Evolutionary conservation across 2,329 filamentous ascomycete species (phyloP).

Genomic region (Amphichorda felina): DNA sequence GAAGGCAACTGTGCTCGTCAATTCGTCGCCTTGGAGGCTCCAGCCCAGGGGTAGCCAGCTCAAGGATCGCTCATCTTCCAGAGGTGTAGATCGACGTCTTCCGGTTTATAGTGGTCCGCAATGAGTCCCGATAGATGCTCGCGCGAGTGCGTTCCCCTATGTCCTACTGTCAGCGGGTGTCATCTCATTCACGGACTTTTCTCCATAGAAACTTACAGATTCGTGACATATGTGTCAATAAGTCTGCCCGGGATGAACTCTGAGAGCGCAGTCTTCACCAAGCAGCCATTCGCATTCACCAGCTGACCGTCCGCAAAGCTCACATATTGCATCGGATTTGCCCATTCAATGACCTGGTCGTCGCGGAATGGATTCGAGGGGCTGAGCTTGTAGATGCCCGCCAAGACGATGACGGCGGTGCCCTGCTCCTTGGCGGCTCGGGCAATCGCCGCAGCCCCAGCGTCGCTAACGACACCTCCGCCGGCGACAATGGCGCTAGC

Average conservation of each 20-base stretch:
- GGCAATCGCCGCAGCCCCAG: slow-evolving; percentile 74
- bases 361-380: slow-evolving; percentile 80
- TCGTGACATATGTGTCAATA: slow-evolving; percentile 76
- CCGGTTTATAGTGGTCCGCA: slow-evolving; percentile 62
- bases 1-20: no score
- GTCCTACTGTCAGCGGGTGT: not conserved
- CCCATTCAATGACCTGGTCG: slow-evolving; percentile 75
- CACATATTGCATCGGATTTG: slow-evolving; percentile 65
- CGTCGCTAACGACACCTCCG: slow-evolving; percentile 72
- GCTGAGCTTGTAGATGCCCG: slow-evolving; percentile 87
- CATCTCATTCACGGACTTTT: no score
- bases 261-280: slow-evolving; percentile 67
- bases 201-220: slow-evolving; percentile 49
- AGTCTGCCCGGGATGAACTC: slow-evolving; percentile 72
- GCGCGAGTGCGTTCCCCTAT: slow-evolving; percentile 53
- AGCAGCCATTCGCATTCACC: slow-evolving; percentile 53
- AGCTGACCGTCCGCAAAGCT: slow-evolving; percentile 69
- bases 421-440: slow-evolving; percentile 73
- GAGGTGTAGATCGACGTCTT: slow-evolving; percentile 54
- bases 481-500: slow-evolving; percentile 83
- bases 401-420: slow-evolving; percentile 78
- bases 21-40: no score
- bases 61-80: no score
- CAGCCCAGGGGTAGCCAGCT: no score
- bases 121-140: slow-evolving; percentile 65